A percentile compares a stretch with the other conserved stretches of the same genome.
phyloP scores from a whole-genome alignment of 768 basidiomycete genomes.

The Boletus speciosus region DNA sequence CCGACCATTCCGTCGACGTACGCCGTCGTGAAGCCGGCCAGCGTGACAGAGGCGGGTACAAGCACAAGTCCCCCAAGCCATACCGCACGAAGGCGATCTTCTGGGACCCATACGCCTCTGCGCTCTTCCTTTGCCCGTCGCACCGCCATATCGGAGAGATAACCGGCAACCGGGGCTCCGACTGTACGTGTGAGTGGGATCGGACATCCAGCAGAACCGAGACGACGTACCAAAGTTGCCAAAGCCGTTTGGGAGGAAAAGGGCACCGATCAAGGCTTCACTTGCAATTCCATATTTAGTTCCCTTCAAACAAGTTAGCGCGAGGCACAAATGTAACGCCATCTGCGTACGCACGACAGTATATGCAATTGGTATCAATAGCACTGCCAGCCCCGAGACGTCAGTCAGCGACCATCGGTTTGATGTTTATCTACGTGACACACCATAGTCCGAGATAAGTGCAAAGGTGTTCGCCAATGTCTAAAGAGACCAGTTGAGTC shows the following conservation, averaged over 20 bases:
- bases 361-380: constrained; percentile 61
- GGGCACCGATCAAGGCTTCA: constrained; percentile 22
- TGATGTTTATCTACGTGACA: constrained; percentile 20
- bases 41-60: constrained; percentile 49
- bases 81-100: constrained; percentile 60
- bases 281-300: constrained; percentile 27
- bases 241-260: constrained; percentile 27
- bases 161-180: constrained; percentile 58
- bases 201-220: background rate
- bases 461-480: constrained; percentile 37
- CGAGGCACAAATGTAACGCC: background rate
- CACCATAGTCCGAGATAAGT: constrained; percentile 31
- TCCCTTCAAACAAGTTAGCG: constrained; percentile 39
- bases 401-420: background rate
- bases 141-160: constrained; percentile 54
- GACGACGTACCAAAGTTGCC: constrained; percentile 22
- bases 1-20: constrained; percentile 51
- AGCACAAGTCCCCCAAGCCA: constrained; percentile 45
- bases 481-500: constrained; percentile 25
- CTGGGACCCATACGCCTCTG: constrained; percentile 59
- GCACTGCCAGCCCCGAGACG: constrained; percentile 17
- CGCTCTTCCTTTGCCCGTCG: constrained; percentile 46
- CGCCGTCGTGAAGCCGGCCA: constrained; percentile 47
- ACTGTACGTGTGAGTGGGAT: constrained; percentile 33
- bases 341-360: constrained; percentile 49